Conservation (phyloP, 2,329 filamentous ascomycete genomes). For the Aspergillus pseudonomiae region DNA sequence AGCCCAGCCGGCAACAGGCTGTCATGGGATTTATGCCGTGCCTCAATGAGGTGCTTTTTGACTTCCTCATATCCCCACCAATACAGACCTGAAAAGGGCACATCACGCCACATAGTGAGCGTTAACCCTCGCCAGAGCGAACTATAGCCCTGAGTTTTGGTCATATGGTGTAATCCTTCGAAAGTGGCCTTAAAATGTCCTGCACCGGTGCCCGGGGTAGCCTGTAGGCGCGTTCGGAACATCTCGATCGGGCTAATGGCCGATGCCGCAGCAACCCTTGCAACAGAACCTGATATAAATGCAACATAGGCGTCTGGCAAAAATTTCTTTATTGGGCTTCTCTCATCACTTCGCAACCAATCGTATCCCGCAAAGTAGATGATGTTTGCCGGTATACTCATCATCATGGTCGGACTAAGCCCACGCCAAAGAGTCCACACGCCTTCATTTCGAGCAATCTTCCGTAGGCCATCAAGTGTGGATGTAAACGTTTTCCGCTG, state of each 20-base stretch:
- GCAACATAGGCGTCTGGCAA: slow-evolving; percentile 74
- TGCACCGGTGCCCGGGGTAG: slow-evolving; percentile 60
- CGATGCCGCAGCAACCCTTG: slow-evolving; percentile 77
- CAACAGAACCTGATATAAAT: slow-evolving; percentile 75
- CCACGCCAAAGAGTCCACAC: slow-evolving; percentile 86
- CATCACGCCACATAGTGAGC: slow-evolving; percentile 92
- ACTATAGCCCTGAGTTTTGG: slow-evolving; percentile 71
- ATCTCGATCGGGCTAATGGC: slow-evolving; percentile 91
- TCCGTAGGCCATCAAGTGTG: slow-evolving; percentile 86
- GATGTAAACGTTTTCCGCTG: slow-evolving; percentile 83
- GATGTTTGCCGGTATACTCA: slow-evolving; percentile 93
- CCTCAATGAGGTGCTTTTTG: slow-evolving; percentile 69
- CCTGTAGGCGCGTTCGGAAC: slow-evolving; percentile 89
- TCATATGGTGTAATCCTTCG: slow-evolving; percentile 76
- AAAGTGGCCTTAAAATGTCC: slow-evolving; percentile 80
- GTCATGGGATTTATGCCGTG: slow-evolving; percentile 55
- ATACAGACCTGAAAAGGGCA: slow-evolving; percentile 95
- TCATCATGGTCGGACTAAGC: slow-evolving; percentile 87
- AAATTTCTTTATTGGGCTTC: slow-evolving; percentile 69
- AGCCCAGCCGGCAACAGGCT: slow-evolving; percentile 21
- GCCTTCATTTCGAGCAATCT: slow-evolving; percentile 94
- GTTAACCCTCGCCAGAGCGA: slow-evolving; percentile 90
- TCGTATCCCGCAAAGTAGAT: slow-evolving; percentile 99
- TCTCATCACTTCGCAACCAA: slow-evolving; percentile 76
- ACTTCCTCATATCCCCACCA: slow-evolving; percentile 97